These are phyloP conservation scores for Irpex rosettiformis DNA, from an alignment of 1,284 basidiomycete species.

Conservation along the genomic window DNA sequence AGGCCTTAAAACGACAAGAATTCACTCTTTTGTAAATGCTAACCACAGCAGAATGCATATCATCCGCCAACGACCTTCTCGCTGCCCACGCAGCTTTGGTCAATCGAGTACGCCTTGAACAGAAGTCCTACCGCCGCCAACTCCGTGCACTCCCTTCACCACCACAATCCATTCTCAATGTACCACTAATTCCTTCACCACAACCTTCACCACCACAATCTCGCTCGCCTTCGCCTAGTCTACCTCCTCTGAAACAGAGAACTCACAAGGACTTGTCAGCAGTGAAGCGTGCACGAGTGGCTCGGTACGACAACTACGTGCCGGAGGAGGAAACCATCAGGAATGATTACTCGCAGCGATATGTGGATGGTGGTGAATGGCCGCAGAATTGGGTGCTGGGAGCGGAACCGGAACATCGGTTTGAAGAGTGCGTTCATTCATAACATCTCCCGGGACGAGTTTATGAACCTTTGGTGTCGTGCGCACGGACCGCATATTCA, in stretches of 20 bases:
- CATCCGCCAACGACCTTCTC: conserved; percentile 49
- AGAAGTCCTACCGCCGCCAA: conserved; percentile 38
- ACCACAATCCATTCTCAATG: conserved; percentile 36
- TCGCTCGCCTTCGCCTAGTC: conserved; percentile 43
- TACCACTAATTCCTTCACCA: conserved; percentile 47
- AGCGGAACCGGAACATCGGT: conserved; percentile 80
- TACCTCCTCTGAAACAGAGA: conserved; percentile 31
- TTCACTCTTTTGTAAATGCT: conserved; percentile 4
- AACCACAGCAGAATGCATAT: conserved; percentile 33
- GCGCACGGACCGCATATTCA: not conserved
- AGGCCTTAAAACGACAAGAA: no score
- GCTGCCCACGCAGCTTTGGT: conserved; percentile 44
- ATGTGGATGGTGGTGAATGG: conserved; percentile 87
- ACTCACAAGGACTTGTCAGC: conserved; percentile 58
- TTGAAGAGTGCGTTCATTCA: conserved; percentile 78
- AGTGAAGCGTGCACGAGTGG: conserved; percentile 65
- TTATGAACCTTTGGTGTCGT: not conserved
- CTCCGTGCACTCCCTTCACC: conserved; percentile 36
- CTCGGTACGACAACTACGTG: conserved; percentile 73
- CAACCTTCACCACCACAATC: conserved; percentile 40
- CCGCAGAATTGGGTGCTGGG: conserved; percentile 90
- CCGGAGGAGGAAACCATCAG: conserved; percentile 92
- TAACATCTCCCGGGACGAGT: not conserved
- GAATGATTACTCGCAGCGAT: conserved; percentile 91
- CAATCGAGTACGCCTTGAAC: conserved; percentile 37